Base-by-base conservation (phyloP, 2,329 filamentous ascomycete species). In the Trichoderma oligosporum region DNA sequence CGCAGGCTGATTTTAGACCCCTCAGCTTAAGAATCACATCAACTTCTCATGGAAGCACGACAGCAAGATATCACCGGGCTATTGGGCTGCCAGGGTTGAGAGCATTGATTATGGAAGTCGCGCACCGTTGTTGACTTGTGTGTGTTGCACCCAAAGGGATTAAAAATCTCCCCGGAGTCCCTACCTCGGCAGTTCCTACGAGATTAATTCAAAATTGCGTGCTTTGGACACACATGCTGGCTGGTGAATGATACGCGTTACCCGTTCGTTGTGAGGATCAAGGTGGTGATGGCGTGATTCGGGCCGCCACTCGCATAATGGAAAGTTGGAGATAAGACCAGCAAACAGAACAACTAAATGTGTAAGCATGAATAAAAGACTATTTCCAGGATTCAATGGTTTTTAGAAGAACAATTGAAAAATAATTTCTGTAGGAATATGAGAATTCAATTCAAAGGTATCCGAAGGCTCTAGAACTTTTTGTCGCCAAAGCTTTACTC, bases 211-310 rank as follows among this genome's bases (percentile, higher is more conserved):
- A 14, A 25, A 39, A 56, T 56, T 45, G 42, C 53, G 53, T 56
- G 53, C 53, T 56, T 47, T 14, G 36, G 24, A 16, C 31, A 12
- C 31, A 12, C 16, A 22, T 55, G 22, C 41, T 27, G 42, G 42
- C 20, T 8, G 16, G n/a, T 56, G 36, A 33, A 29, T 14, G 42
- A 52, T 33, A 11, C 18, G 42, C 53, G 42, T 24, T 20, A 18
- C 42, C 53, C 22, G 42, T 47, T 39, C 35, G 53, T 42, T 18
- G 35, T 47, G 42, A 56, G n/a, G 11, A 29, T 39, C 53, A 47
- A 41, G 53, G 53, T 56, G 24, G 44, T 56, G 53, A 56, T 56
- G 25, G 53, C 53, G 53, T 56, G 53, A 56, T 56, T 39, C 16
- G 12, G 33, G n/a, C 53, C 53, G 25, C 42, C 53, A 48, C 53